Evolutionary conservation across 345 rosid genomes (phyloP), one percentile per base, ranked within the genome.

Genomic region (Populus alba): DNA sequence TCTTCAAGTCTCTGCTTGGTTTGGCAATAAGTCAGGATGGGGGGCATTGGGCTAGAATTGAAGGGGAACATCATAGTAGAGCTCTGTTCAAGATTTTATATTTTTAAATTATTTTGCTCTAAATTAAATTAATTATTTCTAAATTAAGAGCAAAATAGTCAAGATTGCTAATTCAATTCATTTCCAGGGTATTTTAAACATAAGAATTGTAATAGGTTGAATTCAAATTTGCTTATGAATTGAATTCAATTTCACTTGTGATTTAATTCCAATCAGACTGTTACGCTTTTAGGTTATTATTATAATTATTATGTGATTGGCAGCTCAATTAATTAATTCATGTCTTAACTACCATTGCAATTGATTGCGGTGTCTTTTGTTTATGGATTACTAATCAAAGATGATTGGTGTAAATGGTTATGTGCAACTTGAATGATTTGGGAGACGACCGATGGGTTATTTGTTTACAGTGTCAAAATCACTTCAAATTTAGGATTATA

Each of bases 11-110:
- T 17, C 89, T 88, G 41, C 95, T 94, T 5, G 97, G 97, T 6
- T 81, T 94, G 62, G 97, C 94, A 29, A 91, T 89, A 37, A 94
- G 97, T 80, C 97, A 92, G 74, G 97, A 94, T 75, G 97, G 94
- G 73, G 87, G 92, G 77, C 87, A 92, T 68, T 94, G 97, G 98
- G 97, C 95, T 53, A 91, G 94, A 82, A 91, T 94, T 75, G 97
- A 94, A 87, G 95, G 98, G 53, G 95, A 91, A 68, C 92, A 92
- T 80, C 94, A 91, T 66, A 90, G 94, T 72, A 95, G 93, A 38
- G 94, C 95, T 16, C 72, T 94, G 82, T 90, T 92, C 29, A 41
- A 41, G 11, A 41, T 72, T 53, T 22, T 77, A 0, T 39, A 31
- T 10, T 33, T 57, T 23, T 0, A 57, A 10, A n/a, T 41, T 45